Evolutionary conservation across 306 rosid species (phyloP), one percentile per base, ranked within the genome.

Genomic region (Glycine latifolia): DNA sequence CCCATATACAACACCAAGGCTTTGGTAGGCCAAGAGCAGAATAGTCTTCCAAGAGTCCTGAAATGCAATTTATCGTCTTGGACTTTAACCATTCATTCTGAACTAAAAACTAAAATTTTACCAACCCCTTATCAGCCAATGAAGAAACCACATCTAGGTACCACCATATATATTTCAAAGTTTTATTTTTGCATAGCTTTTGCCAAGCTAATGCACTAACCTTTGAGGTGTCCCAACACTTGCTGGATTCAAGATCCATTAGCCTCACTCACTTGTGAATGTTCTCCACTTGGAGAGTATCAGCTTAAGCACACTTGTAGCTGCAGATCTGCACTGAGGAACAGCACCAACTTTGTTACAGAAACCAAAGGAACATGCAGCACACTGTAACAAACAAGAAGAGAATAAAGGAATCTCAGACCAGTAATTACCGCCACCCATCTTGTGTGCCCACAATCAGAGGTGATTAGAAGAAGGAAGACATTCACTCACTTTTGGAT

Each of bases 1-100:
- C 71, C 99, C 99, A 80, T 95, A 95, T 2, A 95, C 99, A 5
- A 95, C 99, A 33, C 99, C 99, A 76, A 95, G 99, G 88, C 99
- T 95, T 87, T 95, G 98, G 77, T 95, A 95, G 43, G 99, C 97
- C 67, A 95, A 87, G 12, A 95, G 88, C 75, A 95, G 53, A 84
- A 82, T 59, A 39, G 94, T 88, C 92, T 87, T 93, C 99, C 99
- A 95, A 74, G 98, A 90, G 41, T 84, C 91, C 88, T 93, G 97
- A 86, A 91, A 89, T 61, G 67, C 78, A 88, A 71, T 54, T 53
- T 77, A 26, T 53, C 73, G 70, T 60, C 73, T 67, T 70, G 60
- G 58, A 73, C 81, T 54, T 49, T 44, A 33, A 84, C 54, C 56
- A 65, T 49, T 63, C 74, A 31, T 76, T 79, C 33, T 26, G 31